These are phyloP conservation scores for Suhomyces kilbournensis DNA, from an alignment of 805 yeast genomes.

Conservation along the genomic window DNA sequence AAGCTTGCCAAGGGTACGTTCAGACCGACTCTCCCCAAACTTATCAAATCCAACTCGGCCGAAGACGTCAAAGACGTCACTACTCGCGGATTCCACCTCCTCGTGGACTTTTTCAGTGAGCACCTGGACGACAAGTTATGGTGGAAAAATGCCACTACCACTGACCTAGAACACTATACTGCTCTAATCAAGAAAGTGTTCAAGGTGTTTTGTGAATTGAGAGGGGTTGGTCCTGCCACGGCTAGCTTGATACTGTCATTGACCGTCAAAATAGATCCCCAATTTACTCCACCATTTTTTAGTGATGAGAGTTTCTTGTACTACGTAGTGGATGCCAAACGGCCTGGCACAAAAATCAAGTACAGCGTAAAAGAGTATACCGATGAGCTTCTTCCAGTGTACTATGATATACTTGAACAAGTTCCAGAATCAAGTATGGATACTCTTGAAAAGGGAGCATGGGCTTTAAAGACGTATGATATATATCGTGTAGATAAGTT, in stretches of 20 bases:
- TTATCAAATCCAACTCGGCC: constrained; percentile 36
- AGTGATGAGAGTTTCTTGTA: constrained; percentile 47
- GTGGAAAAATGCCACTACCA: constrained; percentile 6
- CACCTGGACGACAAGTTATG: not conserved
- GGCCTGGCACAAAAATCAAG: constrained; percentile 32
- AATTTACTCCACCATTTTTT: constrained; percentile 43
- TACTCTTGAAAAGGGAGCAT: constrained; percentile 32
- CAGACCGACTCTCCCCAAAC: constrained; percentile 42
- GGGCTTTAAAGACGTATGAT: constrained; percentile 35
- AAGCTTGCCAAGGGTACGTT: constrained; percentile 42
- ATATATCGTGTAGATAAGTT: constrained; percentile 22
- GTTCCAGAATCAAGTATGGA: constrained; percentile 9
- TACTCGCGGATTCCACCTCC: constrained; percentile 19
- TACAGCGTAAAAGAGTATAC: constrained; percentile 42
- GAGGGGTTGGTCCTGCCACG: constrained; percentile 53
- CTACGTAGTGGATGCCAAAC: constrained; percentile 24
- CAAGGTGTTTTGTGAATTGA: constrained; percentile 31
- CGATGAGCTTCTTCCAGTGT: constrained; percentile 29
- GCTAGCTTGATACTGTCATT: constrained; percentile 43
- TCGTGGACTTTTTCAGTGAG: constrained; percentile 6
- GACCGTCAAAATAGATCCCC: constrained; percentile 13
- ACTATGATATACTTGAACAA: constrained; percentile 12
- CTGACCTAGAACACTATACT: constrained; percentile 13
- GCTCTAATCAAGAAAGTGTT: constrained; percentile 21
- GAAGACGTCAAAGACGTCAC: constrained; percentile 29